Conservation (phyloP, 176 grass and related monocot genomes). For the Bonia amplexicaulis region DNA sequence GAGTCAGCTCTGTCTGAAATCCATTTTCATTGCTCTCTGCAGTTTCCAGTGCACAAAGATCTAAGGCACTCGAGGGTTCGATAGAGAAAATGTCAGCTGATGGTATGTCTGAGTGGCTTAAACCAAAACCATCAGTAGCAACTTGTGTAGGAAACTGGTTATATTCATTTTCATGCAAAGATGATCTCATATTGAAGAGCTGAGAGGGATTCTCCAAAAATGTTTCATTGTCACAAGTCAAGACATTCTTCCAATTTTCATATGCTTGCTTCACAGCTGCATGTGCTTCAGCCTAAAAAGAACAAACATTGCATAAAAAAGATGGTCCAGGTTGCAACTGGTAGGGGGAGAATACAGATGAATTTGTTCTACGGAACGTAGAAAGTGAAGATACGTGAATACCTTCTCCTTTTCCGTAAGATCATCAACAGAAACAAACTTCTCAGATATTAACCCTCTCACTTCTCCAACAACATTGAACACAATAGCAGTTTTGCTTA, state of each 20-base stretch:
- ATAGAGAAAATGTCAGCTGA: conserved; percentile 64
- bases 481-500: conserved; percentile 54
- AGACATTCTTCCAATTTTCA: conserved; percentile 64
- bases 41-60: conserved; percentile 21
- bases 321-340: background rate
- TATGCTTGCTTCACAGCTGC: conserved; percentile 59
- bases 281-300: conserved; percentile 61
- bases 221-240: conserved; percentile 39
- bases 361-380: background rate
- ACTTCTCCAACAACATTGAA: conserved; percentile 79
- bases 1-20: conserved; percentile 28
- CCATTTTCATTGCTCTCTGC: conserved; percentile 20
- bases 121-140: conserved; percentile 38
- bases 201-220: conserved; percentile 27
- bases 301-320: conserved; percentile 10
- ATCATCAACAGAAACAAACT: conserved; percentile 48
- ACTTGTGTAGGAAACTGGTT: conserved; percentile 41
- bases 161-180: conserved; percentile 38
- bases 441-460: conserved; percentile 54
- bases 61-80: conserved; percentile 11
- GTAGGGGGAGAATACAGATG: background rate
- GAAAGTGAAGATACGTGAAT: background rate
- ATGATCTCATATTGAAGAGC: conserved; percentile 32
- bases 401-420: conserved; percentile 69
- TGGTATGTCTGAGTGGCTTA: conserved; percentile 39